Evolutionary conservation across 129 eudicot species (phyloP).

Genomic region (Helichrysum umbraculigerum): DNA sequence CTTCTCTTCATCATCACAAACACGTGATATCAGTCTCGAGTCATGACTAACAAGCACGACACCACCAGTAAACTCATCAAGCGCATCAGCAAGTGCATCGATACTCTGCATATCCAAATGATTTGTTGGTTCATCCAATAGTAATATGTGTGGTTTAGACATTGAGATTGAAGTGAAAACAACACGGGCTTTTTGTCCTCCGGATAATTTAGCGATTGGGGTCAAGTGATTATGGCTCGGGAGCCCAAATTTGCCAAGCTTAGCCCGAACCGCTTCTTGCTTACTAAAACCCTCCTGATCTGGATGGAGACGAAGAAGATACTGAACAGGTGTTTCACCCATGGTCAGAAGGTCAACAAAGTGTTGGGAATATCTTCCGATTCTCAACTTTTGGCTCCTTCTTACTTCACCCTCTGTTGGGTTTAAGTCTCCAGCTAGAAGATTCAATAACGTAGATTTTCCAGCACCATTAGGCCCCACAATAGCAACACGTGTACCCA

Average conservation of each 20-base stretch:
- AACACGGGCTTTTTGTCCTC: constrained; percentile 23
- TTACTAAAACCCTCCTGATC: constrained; percentile 22
- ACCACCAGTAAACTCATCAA: constrained; percentile 14
- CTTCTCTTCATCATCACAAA: constrained; percentile 20
- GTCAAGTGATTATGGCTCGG: constrained; percentile 22
- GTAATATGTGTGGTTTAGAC: constrained; percentile 5
- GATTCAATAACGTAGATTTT: constrained; percentile 14
- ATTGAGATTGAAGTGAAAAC: constrained; percentile 23
- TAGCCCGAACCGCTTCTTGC: constrained; percentile 23
- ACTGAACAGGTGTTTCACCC: constrained; percentile 18
- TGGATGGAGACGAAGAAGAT: constrained; percentile 19
- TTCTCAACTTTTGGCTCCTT: constrained; percentile 21
- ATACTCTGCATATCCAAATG: constrained; percentile 27
- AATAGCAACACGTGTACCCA: constrained; percentile 20
- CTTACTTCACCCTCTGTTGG: constrained; percentile 18
- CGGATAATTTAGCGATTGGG: constrained; percentile 19
- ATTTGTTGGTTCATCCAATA: constrained; percentile 20
- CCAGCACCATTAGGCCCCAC: constrained; percentile 23
- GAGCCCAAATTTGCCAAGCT: constrained; percentile 21
- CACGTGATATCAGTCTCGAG: constrained; percentile 13
- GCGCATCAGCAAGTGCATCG: constrained; percentile 24
- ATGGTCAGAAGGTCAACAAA: constrained; percentile 21
- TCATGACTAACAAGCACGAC: constrained; percentile 24
- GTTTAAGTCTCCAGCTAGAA: constrained; percentile 16
- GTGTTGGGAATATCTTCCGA: constrained; percentile 14